phyloP scores from a whole-genome alignment of 2,329 filamentous ascomycete species.

The Fusarium verticillioides region DNA sequence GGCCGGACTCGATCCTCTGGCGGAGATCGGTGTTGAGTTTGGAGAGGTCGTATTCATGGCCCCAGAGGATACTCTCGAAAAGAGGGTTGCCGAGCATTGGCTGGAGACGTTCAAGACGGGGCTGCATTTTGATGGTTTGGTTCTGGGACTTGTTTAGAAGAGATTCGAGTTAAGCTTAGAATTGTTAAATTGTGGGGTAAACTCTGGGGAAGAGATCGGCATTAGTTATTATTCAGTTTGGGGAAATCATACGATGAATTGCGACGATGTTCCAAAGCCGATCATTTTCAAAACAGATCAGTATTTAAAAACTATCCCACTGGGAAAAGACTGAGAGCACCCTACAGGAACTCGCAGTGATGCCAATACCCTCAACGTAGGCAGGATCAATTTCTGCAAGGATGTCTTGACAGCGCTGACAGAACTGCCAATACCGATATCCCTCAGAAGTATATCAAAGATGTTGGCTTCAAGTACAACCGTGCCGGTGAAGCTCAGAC shows the following conservation, averaged over 20 bases:
- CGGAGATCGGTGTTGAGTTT: background rate
- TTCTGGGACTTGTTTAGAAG: background rate
- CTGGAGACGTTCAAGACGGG: slow-evolving; percentile 1
- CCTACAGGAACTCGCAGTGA: too few relatives aligned
- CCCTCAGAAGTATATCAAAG: background rate
- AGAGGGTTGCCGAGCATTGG: slow-evolving; percentile 5
- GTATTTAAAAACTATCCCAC: too few relatives aligned
- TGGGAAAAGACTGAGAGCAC: too few relatives aligned
- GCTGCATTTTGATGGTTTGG: background rate
- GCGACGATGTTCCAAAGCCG: too few relatives aligned
- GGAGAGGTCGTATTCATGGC: slow-evolving; percentile 6
- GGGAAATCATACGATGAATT: too few relatives aligned
- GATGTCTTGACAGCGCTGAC: background rate
- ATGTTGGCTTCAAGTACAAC: background rate
- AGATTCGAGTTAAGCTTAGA: too few relatives aligned
- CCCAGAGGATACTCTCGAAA: slow-evolving; percentile 5
- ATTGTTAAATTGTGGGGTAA: too few relatives aligned
- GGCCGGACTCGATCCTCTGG: background rate
- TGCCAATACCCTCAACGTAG: too few relatives aligned
- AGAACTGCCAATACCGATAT: background rate
- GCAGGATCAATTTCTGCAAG: too few relatives aligned
- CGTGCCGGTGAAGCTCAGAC: background rate
- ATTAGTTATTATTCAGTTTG: too few relatives aligned
- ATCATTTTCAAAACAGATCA: too few relatives aligned
- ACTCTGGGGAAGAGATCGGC: too few relatives aligned